Percentiles rank a stretch among this genome's conserved stretches.
Evolutionary conservation across 1,139 yeast species (phyloP).

Genomic region (Scheffersomyces segobiensis): DNA sequence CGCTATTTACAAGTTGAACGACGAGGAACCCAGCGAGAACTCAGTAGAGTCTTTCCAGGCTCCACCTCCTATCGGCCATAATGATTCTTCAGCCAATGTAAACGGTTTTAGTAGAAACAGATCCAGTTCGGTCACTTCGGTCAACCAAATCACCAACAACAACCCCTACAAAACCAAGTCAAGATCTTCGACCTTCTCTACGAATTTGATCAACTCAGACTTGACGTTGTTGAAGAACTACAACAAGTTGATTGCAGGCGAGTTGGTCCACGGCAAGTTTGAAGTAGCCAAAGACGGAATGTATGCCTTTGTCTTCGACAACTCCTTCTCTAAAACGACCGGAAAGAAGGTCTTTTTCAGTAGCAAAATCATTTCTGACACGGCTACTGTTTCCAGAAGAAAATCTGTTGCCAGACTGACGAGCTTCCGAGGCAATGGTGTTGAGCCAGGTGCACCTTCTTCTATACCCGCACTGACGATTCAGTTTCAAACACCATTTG

Average conservation of each 20-base stretch:
- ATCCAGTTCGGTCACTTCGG: conserved; percentile 39
- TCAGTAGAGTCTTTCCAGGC: conserved; percentile 3
- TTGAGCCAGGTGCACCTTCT: background rate
- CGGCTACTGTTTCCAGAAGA: conserved; percentile 3
- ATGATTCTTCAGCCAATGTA: background rate
- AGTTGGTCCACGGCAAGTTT: conserved; percentile 62
- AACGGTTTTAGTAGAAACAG: conserved; percentile 19
- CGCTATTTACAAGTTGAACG: conserved; percentile 54
- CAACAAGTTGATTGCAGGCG: conserved; percentile 48
- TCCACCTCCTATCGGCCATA: conserved; percentile 1
- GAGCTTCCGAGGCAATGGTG: conserved; percentile 1
- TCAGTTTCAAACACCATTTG: background rate
- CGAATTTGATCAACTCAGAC: conserved; percentile 38
- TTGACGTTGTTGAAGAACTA: conserved; percentile 42
- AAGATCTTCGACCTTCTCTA: conserved; percentile 34
- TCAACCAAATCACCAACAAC: conserved; percentile 34
- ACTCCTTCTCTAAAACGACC: conserved; percentile 83
- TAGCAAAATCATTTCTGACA: conserved; percentile 38
- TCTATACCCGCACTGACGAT: background rate
- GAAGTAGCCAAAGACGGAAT: conserved; percentile 60
- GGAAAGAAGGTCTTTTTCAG: conserved; percentile 80
- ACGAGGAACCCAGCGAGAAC: conserved; percentile 11
- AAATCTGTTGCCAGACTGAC: conserved; percentile 5
- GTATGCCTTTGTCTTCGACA: conserved; percentile 89
- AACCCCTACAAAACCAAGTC: conserved; percentile 33